These are phyloP conservation scores for Diddensiella santjacobensis DNA, from an alignment of 805 yeast species.

Conservation along the genomic window DNA sequence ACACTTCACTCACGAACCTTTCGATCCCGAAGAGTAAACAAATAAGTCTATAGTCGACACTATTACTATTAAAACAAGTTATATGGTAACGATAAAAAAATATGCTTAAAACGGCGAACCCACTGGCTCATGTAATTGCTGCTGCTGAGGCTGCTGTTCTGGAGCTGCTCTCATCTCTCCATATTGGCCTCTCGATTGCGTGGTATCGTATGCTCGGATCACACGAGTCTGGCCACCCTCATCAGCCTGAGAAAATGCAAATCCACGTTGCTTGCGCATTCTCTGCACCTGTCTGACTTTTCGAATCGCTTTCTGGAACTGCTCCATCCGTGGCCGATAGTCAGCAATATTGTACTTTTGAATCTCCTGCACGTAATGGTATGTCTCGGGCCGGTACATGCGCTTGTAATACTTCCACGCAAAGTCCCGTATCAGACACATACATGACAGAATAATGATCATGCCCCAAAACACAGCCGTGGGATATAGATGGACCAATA, in stretches of 20 bases:
- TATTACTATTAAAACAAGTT: not conserved
- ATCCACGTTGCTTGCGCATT: conserved; percentile 97
- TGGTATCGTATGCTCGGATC: conserved; percentile 92
- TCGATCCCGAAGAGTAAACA: conserved; percentile 8
- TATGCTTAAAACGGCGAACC: too few relatives aligned
- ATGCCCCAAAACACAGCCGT: conserved; percentile 81
- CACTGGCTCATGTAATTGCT: too few relatives aligned
- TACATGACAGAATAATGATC: conserved; percentile 64
- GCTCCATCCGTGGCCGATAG: conserved; percentile 92
- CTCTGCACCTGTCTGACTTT: conserved; percentile 97
- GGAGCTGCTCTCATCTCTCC: conserved; percentile 46
- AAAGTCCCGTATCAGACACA: conserved; percentile 82
- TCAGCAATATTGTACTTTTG: conserved; percentile 93
- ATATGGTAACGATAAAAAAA: too few relatives aligned
- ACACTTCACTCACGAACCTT: conserved; percentile 59
- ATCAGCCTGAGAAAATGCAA: conserved; percentile 94
- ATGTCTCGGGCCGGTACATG: conserved; percentile 85
- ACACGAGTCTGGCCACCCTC: conserved; percentile 92
- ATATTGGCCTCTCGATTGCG: conserved; percentile 72
- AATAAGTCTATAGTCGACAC: not conserved
- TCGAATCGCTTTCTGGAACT: conserved; percentile 93
- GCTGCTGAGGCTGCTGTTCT: not conserved
- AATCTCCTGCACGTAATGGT: conserved; percentile 94
- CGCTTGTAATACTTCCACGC: conserved; percentile 94
- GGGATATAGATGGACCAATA: conserved; percentile 69